Evolutionary conservation across 768 basidiomycete genomes (phyloP).

Genomic region (Favolaschia claudopus): DNA sequence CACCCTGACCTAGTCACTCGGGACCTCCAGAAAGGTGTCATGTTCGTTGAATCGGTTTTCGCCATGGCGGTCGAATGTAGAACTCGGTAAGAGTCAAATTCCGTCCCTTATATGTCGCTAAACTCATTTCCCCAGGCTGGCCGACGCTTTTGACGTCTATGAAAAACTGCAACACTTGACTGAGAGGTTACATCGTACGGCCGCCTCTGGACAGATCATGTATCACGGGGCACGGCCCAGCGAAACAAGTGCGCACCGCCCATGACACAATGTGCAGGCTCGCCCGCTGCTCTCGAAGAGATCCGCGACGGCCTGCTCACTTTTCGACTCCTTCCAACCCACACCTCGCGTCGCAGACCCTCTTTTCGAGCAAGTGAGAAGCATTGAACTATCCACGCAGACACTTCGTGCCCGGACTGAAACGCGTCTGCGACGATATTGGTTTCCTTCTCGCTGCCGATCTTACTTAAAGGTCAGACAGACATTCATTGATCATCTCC

Average conservation of each 20-base stretch:
- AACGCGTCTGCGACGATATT: constrained; percentile 22
- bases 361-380: constrained; percentile 38
- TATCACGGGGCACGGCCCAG: constrained; percentile 29
- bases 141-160: constrained; percentile 31
- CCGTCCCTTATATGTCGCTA: not conserved
- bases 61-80: constrained; percentile 69
- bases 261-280: constrained; percentile 41
- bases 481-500: not conserved
- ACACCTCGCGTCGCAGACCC: constrained; percentile 27
- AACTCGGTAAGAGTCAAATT: constrained; percentile 59
- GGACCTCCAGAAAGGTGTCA: constrained; percentile 82
- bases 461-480: constrained; percentile 19
- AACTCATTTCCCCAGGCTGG: constrained; percentile 38
- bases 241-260: constrained; percentile 28
- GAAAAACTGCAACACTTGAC: constrained; percentile 34
- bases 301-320: constrained; percentile 40
- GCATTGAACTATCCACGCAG: constrained; percentile 31
- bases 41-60: constrained; percentile 82
- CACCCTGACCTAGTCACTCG: constrained; percentile 86
- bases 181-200: constrained; percentile 39
- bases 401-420: constrained; percentile 33
- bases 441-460: constrained; percentile 14
- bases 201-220: constrained; percentile 27
- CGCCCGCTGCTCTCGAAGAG: constrained; percentile 46
- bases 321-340: constrained; percentile 43